Base-by-base conservation (phyloP, 2,329 filamentous ascomycete species). In the Ophiostoma tasmaniense region DNA sequence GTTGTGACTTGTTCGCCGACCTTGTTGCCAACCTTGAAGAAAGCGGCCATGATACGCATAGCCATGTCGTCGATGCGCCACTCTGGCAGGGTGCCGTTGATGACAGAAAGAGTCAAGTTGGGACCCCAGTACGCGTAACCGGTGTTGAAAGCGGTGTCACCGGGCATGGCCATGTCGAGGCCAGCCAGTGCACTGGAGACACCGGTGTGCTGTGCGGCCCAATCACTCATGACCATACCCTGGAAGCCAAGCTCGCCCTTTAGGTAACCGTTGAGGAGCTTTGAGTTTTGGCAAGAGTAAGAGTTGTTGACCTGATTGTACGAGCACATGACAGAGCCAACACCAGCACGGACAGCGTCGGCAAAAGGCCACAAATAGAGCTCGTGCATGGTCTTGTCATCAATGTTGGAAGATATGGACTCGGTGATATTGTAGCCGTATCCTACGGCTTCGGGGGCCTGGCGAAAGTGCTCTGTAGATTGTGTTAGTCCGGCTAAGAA, bases 151-250 rank as follows among this genome's bases (percentile, higher is more conserved):
- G 30, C 64, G 17, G 64, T 79, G n/a, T 79, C 78, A 39, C 55
- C 96, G 74, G 95, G 88, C 78, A 92, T 90, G 5, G 87, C 91
- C 89, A 97, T 96, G 77, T 96, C 92, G 33, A 95, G 81, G 52
- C 91, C 92, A 30, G 90, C 90, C 39, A 87, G 81, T 2, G 90
- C 89, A 45, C 84, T 85, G 30, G 86, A 81, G 42, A 87, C 82
- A 5, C 90, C 90, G 3, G 86, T 81, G 74, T 93, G 90, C 74
- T 92, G 89, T 4, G 90, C 91, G 73, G 85, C 81, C 77, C 77
- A 79, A 62, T 79, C 88, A 50, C 81, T 82, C 81, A 87, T 82
- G 55, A 89, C 82, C 73, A 88, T 88, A 0, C 87, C 87, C 72
- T 87, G 86, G 78, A 90, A 90, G 22, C 86, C 87, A 0, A 90